phyloP scores from a whole-genome alignment of 345 rosid genomes.

The Linum trigynum region DNA sequence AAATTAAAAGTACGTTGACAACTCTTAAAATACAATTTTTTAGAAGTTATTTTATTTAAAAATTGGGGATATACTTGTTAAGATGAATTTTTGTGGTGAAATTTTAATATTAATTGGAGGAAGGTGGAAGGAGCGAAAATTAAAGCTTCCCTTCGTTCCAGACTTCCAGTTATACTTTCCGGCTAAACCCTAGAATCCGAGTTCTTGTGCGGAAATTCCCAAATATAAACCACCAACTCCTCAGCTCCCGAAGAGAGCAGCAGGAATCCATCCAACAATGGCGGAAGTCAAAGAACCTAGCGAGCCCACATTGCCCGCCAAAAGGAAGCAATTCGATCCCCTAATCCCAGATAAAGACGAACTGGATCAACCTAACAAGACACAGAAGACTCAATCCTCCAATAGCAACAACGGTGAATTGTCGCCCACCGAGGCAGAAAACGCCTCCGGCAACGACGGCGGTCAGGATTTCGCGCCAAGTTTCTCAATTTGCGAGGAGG shows the following conservation, averaged over 20 bases:
- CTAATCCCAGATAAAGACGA: neutral
- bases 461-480: neutral
- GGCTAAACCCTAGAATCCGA: neutral
- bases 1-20: too few species aligned
- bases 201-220: neutral
- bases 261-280: neutral
- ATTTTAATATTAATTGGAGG: too few species aligned
- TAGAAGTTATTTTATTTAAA: too few species aligned
- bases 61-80: too few species aligned
- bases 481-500: constrained; percentile 7
- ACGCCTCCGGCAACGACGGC: neutral
- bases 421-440: neutral
- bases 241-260: constrained; percentile 15
- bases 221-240: neutral
- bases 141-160: too few species aligned
- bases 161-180: neutral
- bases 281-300: neutral
- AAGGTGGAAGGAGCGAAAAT: too few species aligned
- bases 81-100: too few species aligned
- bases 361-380: neutral
- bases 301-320: neutral
- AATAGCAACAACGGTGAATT: neutral
- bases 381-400: neutral
- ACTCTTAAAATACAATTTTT: too few species aligned
- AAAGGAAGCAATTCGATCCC: neutral